phyloP scores from a whole-genome alignment of 1,284 basidiomycete genomes.

The Moesziomyces aphidis region DNA sequence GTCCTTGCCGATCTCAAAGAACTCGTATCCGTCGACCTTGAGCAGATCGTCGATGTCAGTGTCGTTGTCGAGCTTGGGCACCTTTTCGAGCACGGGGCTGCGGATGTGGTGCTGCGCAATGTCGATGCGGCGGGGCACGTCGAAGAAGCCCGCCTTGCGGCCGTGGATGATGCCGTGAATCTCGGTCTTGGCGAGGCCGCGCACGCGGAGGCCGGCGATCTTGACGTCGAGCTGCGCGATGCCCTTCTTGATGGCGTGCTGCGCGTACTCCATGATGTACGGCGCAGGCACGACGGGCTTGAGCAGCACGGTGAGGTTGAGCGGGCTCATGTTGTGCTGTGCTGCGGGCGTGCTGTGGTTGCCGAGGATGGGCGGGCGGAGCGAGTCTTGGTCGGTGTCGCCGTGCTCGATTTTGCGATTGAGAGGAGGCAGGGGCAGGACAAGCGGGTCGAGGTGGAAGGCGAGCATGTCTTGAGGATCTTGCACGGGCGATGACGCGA shows the following conservation, averaged over 20 bases:
- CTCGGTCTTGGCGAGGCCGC: constrained; percentile 52
- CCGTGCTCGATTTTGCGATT: constrained; percentile 27
- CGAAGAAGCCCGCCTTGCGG: constrained; percentile 46
- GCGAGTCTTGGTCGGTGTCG: constrained; percentile 10
- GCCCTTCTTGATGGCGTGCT: constrained; percentile 47
- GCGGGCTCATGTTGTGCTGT: constrained; percentile 49
- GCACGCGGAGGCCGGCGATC: constrained; percentile 48
- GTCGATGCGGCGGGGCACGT: constrained; percentile 51
- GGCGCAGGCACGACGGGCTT: constrained; percentile 57
- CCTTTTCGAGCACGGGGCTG: constrained; percentile 46
- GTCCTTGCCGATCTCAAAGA: constrained; percentile 57
- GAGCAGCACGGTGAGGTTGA: constrained; percentile 59
- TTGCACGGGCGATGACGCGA: background rate
- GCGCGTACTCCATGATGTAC: constrained; percentile 52
- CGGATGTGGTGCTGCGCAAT: constrained; percentile 46
- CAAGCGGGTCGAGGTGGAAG: constrained; percentile 60
- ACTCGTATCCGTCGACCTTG: constrained; percentile 61
- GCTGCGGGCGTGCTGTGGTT: constrained; percentile 52
- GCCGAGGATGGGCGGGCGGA: constrained; percentile 42
- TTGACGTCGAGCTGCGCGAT: constrained; percentile 57
- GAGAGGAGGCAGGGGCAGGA: constrained; percentile 53
- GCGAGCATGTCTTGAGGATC: constrained; percentile 53
- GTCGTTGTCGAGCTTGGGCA: constrained; percentile 46
- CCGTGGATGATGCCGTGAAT: constrained; percentile 38
- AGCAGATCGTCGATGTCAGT: constrained; percentile 49